Evolutionary conservation across 768 basidiomycete species (phyloP).

Genomic region (Kwoniella dendrophila): DNA sequence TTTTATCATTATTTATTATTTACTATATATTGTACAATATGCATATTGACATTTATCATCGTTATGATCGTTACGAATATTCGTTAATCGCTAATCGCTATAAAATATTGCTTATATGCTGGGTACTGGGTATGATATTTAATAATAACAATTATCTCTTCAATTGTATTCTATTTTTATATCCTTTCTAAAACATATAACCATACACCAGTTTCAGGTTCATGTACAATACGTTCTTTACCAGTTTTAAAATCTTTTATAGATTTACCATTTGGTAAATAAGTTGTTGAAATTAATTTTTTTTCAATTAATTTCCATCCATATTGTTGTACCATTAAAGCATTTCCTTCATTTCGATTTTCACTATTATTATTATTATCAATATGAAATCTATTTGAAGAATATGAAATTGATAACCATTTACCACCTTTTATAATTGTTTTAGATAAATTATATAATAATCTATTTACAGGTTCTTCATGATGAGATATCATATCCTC

Average conservation of each 20-base stretch:
- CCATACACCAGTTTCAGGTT: slow-evolving; percentile 41
- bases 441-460: slow-evolving; percentile 11
- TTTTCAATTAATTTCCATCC: slow-evolving; percentile 20
- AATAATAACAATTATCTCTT: no score
- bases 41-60: no score
- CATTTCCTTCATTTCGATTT: not conserved
- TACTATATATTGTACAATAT: not conserved
- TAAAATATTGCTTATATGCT: no score
- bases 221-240: slow-evolving; percentile 38
- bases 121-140: no score
- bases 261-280: slow-evolving; percentile 12
- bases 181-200: slow-evolving; percentile 36
- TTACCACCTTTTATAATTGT: not conserved
- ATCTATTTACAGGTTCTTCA: not conserved
- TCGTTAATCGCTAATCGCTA: no score
- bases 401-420: slow-evolving; percentile 23
- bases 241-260: slow-evolving; percentile 9
- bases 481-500: not conserved
- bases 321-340: not conserved
- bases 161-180: not conserved
- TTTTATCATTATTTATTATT: not conserved
- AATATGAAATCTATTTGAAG: slow-evolving; percentile 11
- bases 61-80: no score
- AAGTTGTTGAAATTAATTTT: slow-evolving; percentile 15
- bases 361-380: not conserved